These are phyloP conservation scores for Phialemonium atrogriseum DNA, from an alignment of 2,329 filamentous ascomycete genomes.

Conservation along the genomic window DNA sequence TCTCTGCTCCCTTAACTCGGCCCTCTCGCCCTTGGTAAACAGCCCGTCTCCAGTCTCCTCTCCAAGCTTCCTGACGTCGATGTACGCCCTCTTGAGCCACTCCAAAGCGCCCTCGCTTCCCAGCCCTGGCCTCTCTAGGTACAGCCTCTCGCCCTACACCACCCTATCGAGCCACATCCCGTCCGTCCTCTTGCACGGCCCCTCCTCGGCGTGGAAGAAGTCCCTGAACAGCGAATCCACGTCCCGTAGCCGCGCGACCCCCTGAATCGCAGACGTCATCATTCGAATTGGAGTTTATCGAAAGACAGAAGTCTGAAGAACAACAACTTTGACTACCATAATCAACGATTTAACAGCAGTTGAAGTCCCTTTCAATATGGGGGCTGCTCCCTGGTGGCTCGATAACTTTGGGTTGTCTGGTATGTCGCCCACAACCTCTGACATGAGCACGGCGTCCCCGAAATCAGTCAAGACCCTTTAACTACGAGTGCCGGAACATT, in stretches of 20 bases:
- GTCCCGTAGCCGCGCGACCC: conserved; percentile 20
- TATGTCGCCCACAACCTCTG: too few species aligned
- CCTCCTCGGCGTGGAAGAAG: conserved; percentile 20
- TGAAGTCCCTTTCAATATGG: too few species aligned
- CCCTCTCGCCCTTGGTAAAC: conserved; percentile 16
- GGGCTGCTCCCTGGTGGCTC: too few species aligned
- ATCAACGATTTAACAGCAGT: too few species aligned
- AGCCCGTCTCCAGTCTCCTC: conserved; percentile 21
- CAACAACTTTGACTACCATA: too few species aligned
- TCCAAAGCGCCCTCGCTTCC: conserved; percentile 8
- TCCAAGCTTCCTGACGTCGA: conserved; percentile 17
- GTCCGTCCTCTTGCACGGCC: conserved; percentile 24
- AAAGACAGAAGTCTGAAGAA: too few species aligned
- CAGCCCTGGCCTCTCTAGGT: conserved; percentile 11
- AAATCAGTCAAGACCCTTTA: too few species aligned
- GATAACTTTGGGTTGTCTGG: too few species aligned
- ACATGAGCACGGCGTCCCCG: too few species aligned
- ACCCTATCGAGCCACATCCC: conserved; percentile 23
- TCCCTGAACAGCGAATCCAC: conserved; percentile 22
- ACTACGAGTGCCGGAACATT: too few species aligned
- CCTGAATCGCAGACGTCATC: too few species aligned
- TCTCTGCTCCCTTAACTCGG: conserved; percentile 13
- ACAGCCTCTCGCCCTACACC: conserved; percentile 18
- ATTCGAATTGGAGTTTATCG: too few species aligned
- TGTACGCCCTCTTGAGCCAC: conserved; percentile 19